A percentile compares a stretch with the other conserved stretches of the same genome.
Evolutionary conservation across 2,329 filamentous ascomycete genomes (phyloP).

Genomic region (Trichoderma oligosporum): DNA sequence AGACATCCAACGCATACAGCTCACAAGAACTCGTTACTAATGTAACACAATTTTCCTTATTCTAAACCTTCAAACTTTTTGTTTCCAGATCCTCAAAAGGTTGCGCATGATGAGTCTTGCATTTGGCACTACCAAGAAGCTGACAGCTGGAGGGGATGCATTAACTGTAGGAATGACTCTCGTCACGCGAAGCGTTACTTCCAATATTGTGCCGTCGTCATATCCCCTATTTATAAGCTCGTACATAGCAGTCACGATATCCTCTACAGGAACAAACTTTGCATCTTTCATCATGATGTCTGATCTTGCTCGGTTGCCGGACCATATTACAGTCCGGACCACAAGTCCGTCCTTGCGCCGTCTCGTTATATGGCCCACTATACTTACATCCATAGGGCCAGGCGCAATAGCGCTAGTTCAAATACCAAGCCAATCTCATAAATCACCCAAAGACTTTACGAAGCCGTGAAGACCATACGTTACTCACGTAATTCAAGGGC

Average conservation of each 20-base stretch:
- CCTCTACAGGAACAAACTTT: constrained; percentile 29
- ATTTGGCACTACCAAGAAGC: constrained; percentile 1
- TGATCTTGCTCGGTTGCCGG: constrained; percentile 31
- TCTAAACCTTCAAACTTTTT: background rate
- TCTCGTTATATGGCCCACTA: background rate
- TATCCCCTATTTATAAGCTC: constrained; percentile 27
- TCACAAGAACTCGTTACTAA: background rate
- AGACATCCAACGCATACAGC: background rate
- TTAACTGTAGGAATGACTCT: constrained; percentile 18
- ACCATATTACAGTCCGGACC: constrained; percentile 33
- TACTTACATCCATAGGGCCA: constrained; percentile 31
- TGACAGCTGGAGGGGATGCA: constrained; percentile 4
- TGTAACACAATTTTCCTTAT: background rate
- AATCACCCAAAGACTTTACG: constrained; percentile 29
- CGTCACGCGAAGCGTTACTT: constrained; percentile 26
- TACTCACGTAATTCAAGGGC: constrained; percentile 37
- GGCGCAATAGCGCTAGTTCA: constrained; percentile 33
- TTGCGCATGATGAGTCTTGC: background rate
- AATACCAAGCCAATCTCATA: constrained; percentile 34
- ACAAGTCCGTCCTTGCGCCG: background rate
- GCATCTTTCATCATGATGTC: constrained; percentile 26
- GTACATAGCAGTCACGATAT: constrained; percentile 33
- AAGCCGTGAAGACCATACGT: constrained; percentile 38
- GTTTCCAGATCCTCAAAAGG: constrained; percentile 9
- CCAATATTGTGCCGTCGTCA: constrained; percentile 34